A percentile compares a stretch with the other conserved stretches of the same genome.
Evolutionary conservation across 2,329 filamentous ascomycete genomes (phyloP).

Genomic region (Trichoderma polysporum): DNA sequence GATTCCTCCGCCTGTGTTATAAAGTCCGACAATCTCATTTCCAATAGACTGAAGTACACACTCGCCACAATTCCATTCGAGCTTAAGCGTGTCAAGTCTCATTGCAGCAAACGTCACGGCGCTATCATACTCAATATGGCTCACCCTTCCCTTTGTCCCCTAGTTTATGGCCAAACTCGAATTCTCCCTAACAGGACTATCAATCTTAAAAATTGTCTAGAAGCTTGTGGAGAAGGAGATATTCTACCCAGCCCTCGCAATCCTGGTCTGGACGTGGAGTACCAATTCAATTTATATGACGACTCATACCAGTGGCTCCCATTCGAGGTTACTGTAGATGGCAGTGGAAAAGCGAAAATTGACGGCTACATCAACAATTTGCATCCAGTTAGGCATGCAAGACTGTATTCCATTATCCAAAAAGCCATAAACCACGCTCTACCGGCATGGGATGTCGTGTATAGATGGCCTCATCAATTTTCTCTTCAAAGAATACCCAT

Average conservation of each 20-base stretch:
- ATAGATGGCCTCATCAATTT: neutral
- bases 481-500: neutral
- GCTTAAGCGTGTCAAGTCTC: neutral
- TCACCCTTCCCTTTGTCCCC: neutral
- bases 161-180: neutral
- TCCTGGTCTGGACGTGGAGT: neutral
- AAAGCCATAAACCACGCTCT: conserved; percentile 2
- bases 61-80: neutral
- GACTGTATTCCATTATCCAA: neutral
- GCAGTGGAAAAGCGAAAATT: neutral
- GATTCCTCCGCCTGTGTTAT: conserved; percentile 34
- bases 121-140: neutral
- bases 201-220: neutral
- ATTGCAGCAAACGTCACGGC: neutral
- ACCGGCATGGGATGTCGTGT: conserved; percentile 11
- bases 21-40: conserved; percentile 33
- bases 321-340: neutral
- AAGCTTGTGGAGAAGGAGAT: neutral
- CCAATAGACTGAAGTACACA: neutral
- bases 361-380: neutral
- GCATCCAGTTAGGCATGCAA: neutral
- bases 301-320: neutral
- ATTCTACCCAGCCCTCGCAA: neutral
- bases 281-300: neutral
- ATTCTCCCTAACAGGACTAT: neutral